Percentiles rank a stretch among this genome's conserved stretches.
These are phyloP conservation scores for Papilionanthe hybrid DNA, from an alignment of 116 monocot species.

Conservation along the genomic window DNA sequence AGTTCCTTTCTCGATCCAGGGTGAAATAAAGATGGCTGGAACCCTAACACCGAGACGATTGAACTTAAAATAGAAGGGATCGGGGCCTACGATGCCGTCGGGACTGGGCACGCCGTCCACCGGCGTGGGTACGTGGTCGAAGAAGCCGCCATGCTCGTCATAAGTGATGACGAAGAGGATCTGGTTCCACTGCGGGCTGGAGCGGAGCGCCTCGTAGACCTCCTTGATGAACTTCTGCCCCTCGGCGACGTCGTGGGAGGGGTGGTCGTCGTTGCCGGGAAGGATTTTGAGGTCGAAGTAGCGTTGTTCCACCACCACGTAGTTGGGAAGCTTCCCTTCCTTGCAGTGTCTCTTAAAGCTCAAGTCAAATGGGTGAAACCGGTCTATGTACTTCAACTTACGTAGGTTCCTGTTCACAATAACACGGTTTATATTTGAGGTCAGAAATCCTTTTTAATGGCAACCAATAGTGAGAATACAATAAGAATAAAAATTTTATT, in stretches of 20 bases:
- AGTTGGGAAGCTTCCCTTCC: slow-evolving; percentile 91
- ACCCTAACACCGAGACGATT: slow-evolving; percentile 87
- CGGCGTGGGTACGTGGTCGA: slow-evolving; percentile 79
- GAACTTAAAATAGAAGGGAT: slow-evolving; percentile 72
- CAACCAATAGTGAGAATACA: no score
- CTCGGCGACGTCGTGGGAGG: slow-evolving; percentile 78
- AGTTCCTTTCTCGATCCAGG: slow-evolving; percentile 77
- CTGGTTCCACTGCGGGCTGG: slow-evolving; percentile 89
- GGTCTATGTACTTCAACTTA: slow-evolving; percentile 49
- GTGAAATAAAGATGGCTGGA: slow-evolving; percentile 77
- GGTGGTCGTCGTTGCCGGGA: slow-evolving; percentile 93
- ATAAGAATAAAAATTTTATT: no score
- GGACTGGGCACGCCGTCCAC: slow-evolving; percentile 68
- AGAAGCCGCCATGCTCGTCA: slow-evolving; percentile 97
- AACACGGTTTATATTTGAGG: no score
- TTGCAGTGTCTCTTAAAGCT: slow-evolving; percentile 73
- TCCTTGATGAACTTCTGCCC: slow-evolving; percentile 87
- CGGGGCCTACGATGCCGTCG: slow-evolving; percentile 63
- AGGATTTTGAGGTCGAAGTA: slow-evolving; percentile 75
- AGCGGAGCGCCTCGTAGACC: slow-evolving; percentile 87
- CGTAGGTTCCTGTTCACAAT: slow-evolving; percentile 57
- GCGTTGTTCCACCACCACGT: slow-evolving; percentile 88
- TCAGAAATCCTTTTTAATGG: no score
- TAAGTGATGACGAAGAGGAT: slow-evolving; percentile 72
- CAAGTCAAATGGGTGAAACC: slow-evolving; percentile 74